Evolutionary conservation across 352 stramenopile genomes (phyloP).

Genomic region (Pythium brachiatum): DNA sequence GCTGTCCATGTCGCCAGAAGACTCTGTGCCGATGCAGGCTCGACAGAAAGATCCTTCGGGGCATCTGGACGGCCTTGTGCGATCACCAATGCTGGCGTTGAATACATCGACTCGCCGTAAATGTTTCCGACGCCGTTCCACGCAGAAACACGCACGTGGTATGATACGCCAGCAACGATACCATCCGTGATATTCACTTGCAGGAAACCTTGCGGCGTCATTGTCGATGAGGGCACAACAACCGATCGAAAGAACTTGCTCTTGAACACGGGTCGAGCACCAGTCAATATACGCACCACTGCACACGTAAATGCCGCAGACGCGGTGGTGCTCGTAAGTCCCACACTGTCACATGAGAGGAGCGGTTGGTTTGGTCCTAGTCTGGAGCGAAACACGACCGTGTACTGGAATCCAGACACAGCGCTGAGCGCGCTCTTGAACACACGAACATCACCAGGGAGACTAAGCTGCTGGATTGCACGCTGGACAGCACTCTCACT

Average conservation of each 20-base stretch:
- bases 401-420: conserved; percentile 50
- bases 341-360: conserved; percentile 40
- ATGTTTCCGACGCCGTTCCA: conserved; percentile 90
- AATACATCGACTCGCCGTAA: conserved; percentile 79
- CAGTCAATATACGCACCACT: conserved; percentile 30
- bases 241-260: conserved; percentile 60
- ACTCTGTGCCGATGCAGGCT: conserved; percentile 28
- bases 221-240: conserved; percentile 41
- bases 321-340: conserved; percentile 43
- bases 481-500: conserved; percentile 51
- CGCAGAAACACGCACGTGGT: conserved; percentile 90
- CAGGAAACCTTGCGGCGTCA: conserved; percentile 24
- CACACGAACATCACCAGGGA: conserved; percentile 47
- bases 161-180: conserved; percentile 38
- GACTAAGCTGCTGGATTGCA: conserved; percentile 45
- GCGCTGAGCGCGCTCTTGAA: conserved; percentile 44
- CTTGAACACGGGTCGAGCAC: conserved; percentile 74
- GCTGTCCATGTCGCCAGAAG: conserved; percentile 52
- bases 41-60: conserved; percentile 49
- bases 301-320: conserved; percentile 36
- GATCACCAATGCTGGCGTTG: conserved; percentile 62
- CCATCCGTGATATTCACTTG: conserved; percentile 33
- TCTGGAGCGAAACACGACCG: conserved; percentile 61
- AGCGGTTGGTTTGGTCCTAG: conserved; percentile 56
- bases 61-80: conserved; percentile 37